These are phyloP conservation scores for Acacia melanoxylon DNA, from an alignment of 306 rosid genomes.

Conservation along the genomic window DNA sequence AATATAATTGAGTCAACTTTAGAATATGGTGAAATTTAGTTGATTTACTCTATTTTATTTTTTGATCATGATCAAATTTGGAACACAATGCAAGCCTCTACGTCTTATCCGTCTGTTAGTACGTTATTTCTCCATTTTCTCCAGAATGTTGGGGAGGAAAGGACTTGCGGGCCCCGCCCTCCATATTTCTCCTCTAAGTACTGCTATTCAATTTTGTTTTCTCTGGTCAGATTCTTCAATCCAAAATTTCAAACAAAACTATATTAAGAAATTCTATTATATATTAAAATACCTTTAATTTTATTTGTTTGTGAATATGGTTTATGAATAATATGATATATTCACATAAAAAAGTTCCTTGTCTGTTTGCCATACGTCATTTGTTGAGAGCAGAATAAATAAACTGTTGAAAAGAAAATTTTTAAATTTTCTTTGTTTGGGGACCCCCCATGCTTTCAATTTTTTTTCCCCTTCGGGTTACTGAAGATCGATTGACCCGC, in stretches of 20 bases:
- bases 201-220: not conserved
- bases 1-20: not conserved
- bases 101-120: not conserved
- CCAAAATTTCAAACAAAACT: not conserved
- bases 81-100: not conserved
- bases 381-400: conserved; percentile 20
- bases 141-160: conserved; percentile 6
- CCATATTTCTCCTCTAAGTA: not conserved
- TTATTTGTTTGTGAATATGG: not conserved
- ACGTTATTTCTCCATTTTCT: not conserved
- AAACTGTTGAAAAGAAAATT: not conserved
- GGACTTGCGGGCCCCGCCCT: not conserved
- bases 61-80: not conserved
- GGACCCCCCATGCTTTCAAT: not conserved
- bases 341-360: not conserved
- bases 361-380: conserved; percentile 29
- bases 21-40: not conserved
- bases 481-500: conserved; percentile 42
- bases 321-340: not conserved
- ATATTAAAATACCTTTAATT: not conserved
- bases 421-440: conserved; percentile 28
- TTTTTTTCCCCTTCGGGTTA: not conserved
- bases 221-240: not conserved
- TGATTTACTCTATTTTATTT: not conserved
- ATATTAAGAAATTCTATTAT: not conserved